These are phyloP conservation scores for Diaporthe caulivora DNA, from an alignment of 2,329 filamentous ascomycete genomes.

Conservation along the genomic window DNA sequence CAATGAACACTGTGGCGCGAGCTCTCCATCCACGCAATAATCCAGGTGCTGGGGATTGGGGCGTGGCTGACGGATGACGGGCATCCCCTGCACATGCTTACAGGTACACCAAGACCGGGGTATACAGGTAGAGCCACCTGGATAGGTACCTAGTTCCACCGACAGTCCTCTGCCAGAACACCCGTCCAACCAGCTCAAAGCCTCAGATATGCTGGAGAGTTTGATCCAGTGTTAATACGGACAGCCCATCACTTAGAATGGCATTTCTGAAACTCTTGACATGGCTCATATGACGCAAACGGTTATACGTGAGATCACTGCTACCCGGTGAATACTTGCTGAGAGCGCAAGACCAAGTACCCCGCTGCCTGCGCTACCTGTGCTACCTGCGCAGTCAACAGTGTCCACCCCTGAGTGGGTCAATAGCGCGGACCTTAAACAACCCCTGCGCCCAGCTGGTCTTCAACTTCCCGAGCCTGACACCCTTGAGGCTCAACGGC, in stretches of 20 bases:
- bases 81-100: slow-evolving; percentile 8
- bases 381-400: no score
- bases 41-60: slow-evolving; percentile 10
- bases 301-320: background rate
- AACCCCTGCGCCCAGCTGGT: slow-evolving; percentile 25
- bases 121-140: background rate
- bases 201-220: background rate
- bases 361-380: background rate
- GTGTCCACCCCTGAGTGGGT: background rate
- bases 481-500: slow-evolving; percentile 19
- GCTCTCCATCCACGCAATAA: background rate
- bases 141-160: no score
- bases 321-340: background rate
- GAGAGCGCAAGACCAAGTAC: background rate
- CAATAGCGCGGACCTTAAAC: slow-evolving; percentile 29
- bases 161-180: background rate
- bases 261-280: rapidly evolving
- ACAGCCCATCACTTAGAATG: no score
- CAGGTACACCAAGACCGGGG: background rate
- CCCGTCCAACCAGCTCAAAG: background rate
- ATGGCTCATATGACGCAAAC: background rate
- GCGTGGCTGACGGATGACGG: slow-evolving; percentile 27
- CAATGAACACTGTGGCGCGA: slow-evolving; percentile 34
- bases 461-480: slow-evolving; percentile 1
- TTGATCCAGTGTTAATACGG: no score